Percentiles rank a stretch among this genome's conserved stretches.
These are phyloP conservation scores for Geotrichum citri-aurantii DNA, from an alignment of 1,139 yeast genomes.

Conservation along the genomic window DNA sequence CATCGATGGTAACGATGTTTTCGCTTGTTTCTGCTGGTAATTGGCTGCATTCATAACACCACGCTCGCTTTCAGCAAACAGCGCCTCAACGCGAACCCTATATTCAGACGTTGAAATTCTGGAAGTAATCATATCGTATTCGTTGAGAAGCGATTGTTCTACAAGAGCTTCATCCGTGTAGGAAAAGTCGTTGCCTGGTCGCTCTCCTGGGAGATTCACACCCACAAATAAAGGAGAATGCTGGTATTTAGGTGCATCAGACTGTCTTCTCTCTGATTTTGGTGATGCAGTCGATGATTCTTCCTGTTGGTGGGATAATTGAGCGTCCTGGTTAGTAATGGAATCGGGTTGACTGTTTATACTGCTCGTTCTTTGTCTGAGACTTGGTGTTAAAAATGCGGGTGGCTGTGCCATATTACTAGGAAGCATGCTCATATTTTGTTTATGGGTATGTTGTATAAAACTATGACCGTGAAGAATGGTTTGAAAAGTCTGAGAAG, in stretches of 20 bases:
- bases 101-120: slow-evolving; percentile 34
- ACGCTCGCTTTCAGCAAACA: slow-evolving; percentile 25
- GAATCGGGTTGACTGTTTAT: slow-evolving; percentile 8
- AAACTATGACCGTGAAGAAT: not conserved
- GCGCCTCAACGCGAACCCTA: slow-evolving; percentile 29
- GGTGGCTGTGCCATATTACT: not conserved
- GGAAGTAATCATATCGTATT: slow-evolving; percentile 38
- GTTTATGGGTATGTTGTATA: not conserved
- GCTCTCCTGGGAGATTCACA: slow-evolving; percentile 34
- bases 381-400: slow-evolving; percentile 11
- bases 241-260: slow-evolving; percentile 7
- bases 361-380: slow-evolving; percentile 11
- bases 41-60: slow-evolving; percentile 5
- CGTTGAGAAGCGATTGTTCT: slow-evolving; percentile 23
- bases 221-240: slow-evolving; percentile 33
- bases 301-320: slow-evolving; percentile 1
- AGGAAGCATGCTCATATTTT: not conserved
- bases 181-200: slow-evolving; percentile 29
- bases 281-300: slow-evolving; percentile 7
- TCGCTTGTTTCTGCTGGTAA: slow-evolving; percentile 1
- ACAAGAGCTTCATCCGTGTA: slow-evolving; percentile 33
- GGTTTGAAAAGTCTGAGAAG: not conserved
- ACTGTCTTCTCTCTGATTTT: slow-evolving; percentile 3
- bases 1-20: slow-evolving; percentile 1
- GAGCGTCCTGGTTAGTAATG: not conserved